Evolutionary conservation across 805 yeast species (phyloP).

Genomic region (Candida boleticola): DNA sequence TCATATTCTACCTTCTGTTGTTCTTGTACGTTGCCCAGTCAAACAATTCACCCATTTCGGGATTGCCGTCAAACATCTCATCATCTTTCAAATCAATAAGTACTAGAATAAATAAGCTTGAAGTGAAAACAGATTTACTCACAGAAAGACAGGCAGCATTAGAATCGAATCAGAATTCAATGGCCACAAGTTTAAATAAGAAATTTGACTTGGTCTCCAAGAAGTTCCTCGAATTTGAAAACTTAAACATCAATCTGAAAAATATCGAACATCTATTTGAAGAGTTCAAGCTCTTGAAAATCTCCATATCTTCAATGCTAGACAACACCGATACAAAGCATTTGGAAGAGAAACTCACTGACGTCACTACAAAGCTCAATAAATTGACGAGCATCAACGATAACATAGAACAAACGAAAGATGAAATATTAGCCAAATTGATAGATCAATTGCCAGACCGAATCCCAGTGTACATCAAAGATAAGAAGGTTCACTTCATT

Average conservation of each 20-base stretch:
- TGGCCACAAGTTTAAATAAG: constrained; percentile 10
- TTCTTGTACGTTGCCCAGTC: not conserved
- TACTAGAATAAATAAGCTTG: not conserved
- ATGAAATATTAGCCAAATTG: constrained; percentile 17
- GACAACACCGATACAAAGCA: constrained; percentile 11
- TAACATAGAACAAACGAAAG: constrained; percentile 14
- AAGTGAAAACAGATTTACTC: constrained; percentile 11
- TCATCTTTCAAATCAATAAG: not conserved
- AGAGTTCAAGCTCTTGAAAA: constrained; percentile 14
- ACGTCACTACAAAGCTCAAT: constrained; percentile 14
- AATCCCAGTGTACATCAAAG: constrained; percentile 30
- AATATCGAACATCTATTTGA: constrained; percentile 9
- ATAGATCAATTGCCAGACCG: constrained; percentile 24
- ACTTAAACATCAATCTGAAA: not conserved
- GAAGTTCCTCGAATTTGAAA: constrained; percentile 10
- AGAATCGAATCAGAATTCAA: constrained; percentile 14
- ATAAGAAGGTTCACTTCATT: constrained; percentile 33
- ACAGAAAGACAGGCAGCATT: constrained; percentile 18
- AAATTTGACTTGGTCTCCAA: constrained; percentile 17
- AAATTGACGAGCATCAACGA: constrained; percentile 12
- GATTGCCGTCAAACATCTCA: not conserved
- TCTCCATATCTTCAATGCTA: constrained; percentile 9
- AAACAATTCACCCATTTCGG: not conserved
- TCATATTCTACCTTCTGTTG: not conserved
- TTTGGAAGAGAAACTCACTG: constrained; percentile 14